phyloP scores from a whole-genome alignment of 129 eudicot genomes.

The Flaveria brownii region DNA sequence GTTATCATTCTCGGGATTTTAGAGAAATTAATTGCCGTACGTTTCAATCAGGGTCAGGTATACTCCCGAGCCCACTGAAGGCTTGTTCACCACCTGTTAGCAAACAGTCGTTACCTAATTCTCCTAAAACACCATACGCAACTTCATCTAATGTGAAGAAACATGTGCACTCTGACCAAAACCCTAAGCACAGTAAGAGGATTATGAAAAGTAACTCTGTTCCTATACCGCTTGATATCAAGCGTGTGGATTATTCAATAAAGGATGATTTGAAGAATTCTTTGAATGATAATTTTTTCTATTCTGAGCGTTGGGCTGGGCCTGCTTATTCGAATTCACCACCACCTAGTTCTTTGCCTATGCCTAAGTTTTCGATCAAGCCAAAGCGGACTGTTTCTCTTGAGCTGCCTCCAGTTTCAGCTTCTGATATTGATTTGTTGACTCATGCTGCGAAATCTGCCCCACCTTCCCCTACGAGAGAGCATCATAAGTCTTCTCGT shows the following conservation, averaged over 20 bases:
- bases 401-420: constrained; percentile 53
- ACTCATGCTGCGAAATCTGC: constrained; percentile 72
- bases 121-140: constrained; percentile 30
- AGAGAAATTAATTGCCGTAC: constrained; percentile 70
- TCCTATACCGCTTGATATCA: constrained; percentile 48
- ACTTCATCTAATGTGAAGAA: constrained; percentile 23
- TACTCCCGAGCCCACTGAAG: constrained; percentile 50
- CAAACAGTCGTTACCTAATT: constrained; percentile 19
- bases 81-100: constrained; percentile 30
- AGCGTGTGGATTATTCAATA: constrained; percentile 13
- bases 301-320: constrained; percentile 96
- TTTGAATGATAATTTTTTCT: constrained; percentile 37
- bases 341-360: constrained; percentile 92
- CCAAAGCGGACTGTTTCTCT: constrained; percentile 83
- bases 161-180: constrained; percentile 35
- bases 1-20: constrained; percentile 27
- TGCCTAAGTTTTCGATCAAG: constrained; percentile 67
- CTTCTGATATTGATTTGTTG: constrained; percentile 45
- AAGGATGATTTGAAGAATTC: constrained; percentile 19
- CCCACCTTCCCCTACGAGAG: constrained; percentile 76
- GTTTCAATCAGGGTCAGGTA: constrained; percentile 67
- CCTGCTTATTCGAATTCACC: constrained; percentile 96
- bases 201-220: constrained; percentile 39
- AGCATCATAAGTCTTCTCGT: constrained; percentile 42
- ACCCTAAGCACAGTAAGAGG: constrained; percentile 26